A percentile compares a stretch with the other conserved stretches of the same genome.
These are phyloP conservation scores for Teratosphaeriaceae sp. DNA, from an alignment of 2,329 filamentous ascomycete genomes.

Conservation along the genomic window DNA sequence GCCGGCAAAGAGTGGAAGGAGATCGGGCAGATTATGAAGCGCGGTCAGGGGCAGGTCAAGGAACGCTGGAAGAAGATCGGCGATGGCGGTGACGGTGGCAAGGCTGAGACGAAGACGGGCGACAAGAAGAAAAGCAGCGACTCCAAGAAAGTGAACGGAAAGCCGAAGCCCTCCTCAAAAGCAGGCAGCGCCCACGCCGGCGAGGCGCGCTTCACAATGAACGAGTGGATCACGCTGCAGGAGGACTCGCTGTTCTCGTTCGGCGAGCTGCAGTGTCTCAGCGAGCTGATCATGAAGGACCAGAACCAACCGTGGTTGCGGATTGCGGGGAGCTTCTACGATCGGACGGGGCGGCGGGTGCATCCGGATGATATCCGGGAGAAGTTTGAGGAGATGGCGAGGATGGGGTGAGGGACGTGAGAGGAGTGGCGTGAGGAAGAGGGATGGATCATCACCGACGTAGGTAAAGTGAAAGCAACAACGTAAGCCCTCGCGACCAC, in stretches of 20 bases:
- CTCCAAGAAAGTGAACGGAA: slow-evolving; percentile 6
- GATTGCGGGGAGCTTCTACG: slow-evolving; percentile 42
- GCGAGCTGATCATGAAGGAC: slow-evolving; percentile 38
- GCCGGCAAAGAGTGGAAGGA: slow-evolving; percentile 26
- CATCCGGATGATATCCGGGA: slow-evolving; percentile 37
- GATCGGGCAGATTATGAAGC: slow-evolving; percentile 27
- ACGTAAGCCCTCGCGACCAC: too few relatives aligned
- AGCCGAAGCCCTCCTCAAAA: slow-evolving; percentile 8
- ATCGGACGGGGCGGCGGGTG: slow-evolving; percentile 42
- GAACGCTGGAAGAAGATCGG: slow-evolving; percentile 33
- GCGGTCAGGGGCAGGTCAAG: slow-evolving; percentile 15
- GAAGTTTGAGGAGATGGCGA: slow-evolving; percentile 31
- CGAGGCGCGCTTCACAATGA: slow-evolving; percentile 24
- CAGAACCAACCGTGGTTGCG: slow-evolving; percentile 38
- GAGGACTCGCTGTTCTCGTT: slow-evolving; percentile 31
- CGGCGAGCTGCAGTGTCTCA: slow-evolving; percentile 37
- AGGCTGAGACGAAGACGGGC: slow-evolving; percentile 12
- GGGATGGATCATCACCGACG: too few relatives aligned
- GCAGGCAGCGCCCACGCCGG: slow-evolving; percentile 1
- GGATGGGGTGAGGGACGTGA: slow-evolving; percentile 3
- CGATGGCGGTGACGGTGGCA: slow-evolving; percentile 11
- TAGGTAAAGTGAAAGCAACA: too few relatives aligned
- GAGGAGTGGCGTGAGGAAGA: too few relatives aligned
- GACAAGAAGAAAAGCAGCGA: slow-evolving; percentile 15
- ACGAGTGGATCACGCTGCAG: slow-evolving; percentile 24